Evolutionary conservation across 257 asterid species (phyloP), one percentile per base, ranked within the genome.

Genomic region (Primulina eburnea): DNA sequence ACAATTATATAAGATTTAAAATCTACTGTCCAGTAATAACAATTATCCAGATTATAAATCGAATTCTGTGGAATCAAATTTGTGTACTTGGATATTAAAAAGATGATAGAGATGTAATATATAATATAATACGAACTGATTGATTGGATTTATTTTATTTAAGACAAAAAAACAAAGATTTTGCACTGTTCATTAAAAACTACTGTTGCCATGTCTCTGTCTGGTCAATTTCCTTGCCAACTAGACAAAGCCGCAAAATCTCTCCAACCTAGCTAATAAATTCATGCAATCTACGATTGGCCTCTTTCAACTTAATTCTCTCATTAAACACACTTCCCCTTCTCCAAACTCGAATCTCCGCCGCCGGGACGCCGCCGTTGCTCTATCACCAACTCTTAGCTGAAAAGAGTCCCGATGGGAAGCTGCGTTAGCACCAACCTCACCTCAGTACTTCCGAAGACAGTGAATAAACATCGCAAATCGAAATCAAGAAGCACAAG

Each of bases 401-500:
- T 28, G 40, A 74, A 10, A 7, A 43, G n/a, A 34, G 73, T 62
- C 30, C 33, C 53, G 59, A 80, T 89, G 96, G 96, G 96, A 34
- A 79, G 89, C 80, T 89, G 89, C 68, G n/a, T 65, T 9, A 85
- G 93, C 85, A 75, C 82, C 56, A 59, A 33, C 0, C 55, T 8
- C 8, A 16, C 20, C 8, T 50, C 20, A 50, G 0, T 17, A 50
- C 2, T 20, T 17, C 21, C 20, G 3, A 50, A 50, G 57, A 1
- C 69, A 17, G 21, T 17, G 20, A 50, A 50, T 21, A 50, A 16
- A 8, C 61, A 43, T 68, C 26, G 20, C 68, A 24, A 35, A 62
- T 18, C 71, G 64, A 12, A 52, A 59, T 10, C 82, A 33, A 79
- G 56, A 28, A 20, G 32, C 18, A n/a, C 57, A 60, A 30, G 71